Evolutionary conservation across 78 protist genomes (phyloP).

Genomic region (Dictyostelium citrinum): DNA sequence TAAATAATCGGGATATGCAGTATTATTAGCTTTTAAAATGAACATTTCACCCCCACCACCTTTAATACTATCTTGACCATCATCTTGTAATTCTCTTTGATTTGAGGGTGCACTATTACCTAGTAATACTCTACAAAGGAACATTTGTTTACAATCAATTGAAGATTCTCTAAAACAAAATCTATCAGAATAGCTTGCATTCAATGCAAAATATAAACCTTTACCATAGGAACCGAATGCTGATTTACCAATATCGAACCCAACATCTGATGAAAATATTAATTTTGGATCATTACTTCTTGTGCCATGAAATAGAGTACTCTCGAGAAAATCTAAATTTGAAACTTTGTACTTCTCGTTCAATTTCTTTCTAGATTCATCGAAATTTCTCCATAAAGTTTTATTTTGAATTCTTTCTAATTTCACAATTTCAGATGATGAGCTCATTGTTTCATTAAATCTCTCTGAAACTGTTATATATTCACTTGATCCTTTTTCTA

Average conservation of each 20-base stretch:
- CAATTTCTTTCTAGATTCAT: background rate
- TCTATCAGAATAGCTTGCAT: background rate
- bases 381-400: background rate
- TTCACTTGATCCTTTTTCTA: background rate
- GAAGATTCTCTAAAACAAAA: background rate
- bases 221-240: background rate
- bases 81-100: background rate
- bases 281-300: background rate
- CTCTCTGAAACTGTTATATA: background rate
- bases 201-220: constrained; percentile 11
- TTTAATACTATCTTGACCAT: background rate
- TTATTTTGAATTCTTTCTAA: constrained; percentile 5
- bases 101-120: background rate
- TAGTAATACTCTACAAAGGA: constrained; percentile 3
- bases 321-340: background rate
- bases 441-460: background rate
- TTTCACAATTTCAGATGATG: background rate
- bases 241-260: constrained; percentile 8
- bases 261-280: background rate
- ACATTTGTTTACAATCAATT: background rate
- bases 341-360: background rate
- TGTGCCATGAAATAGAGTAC: constrained; percentile 5
- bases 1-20: constrained; percentile 23
- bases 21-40: background rate
- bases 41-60: background rate